Evolutionary conservation across 2,329 filamentous ascomycete species (phyloP).

Genomic region (Aulographum hederae): DNA sequence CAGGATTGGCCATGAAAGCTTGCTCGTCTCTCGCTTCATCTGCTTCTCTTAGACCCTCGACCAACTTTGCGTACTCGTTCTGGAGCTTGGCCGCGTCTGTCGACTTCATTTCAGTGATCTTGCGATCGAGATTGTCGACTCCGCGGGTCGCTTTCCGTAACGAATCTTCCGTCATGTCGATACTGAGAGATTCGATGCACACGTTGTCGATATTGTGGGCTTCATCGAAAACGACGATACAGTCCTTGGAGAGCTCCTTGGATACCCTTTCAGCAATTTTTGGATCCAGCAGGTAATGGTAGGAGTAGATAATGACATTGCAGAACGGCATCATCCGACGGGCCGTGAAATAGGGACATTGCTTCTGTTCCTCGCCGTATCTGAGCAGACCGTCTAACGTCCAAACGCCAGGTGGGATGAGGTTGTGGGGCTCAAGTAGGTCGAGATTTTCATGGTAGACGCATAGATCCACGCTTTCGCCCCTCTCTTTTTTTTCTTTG

Average conservation of each 20-base stretch:
- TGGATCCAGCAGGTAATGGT: slow-evolving; percentile 92
- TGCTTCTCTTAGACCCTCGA: slow-evolving; percentile 74
- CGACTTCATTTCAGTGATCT: slow-evolving; percentile 87
- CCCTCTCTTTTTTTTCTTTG: slow-evolving; percentile 90
- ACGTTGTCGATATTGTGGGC: slow-evolving; percentile 99
- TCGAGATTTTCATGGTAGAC: slow-evolving; percentile 97
- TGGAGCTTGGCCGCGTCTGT: slow-evolving; percentile 89
- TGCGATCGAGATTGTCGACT: slow-evolving; percentile 76
- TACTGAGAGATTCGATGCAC: slow-evolving; percentile 93
- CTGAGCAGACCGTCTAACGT: slow-evolving; percentile 75
- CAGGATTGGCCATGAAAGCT: slow-evolving; percentile 92
- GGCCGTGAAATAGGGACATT: slow-evolving; percentile 94
- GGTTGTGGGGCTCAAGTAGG: slow-evolving; percentile 80
- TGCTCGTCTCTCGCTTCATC: slow-evolving; percentile 86
- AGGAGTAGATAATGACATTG: slow-evolving; percentile 99
- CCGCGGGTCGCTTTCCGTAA: slow-evolving; percentile 78
- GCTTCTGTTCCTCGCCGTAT: slow-evolving; percentile 89
- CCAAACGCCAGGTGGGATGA: slow-evolving; percentile 89
- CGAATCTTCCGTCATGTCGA: slow-evolving; percentile 91
- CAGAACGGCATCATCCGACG: slow-evolving; percentile 98
- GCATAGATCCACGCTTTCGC: slow-evolving; percentile 86
- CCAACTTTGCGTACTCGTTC: slow-evolving; percentile 86
- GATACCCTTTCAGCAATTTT: slow-evolving; percentile 96
- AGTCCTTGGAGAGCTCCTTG: slow-evolving; percentile 90
- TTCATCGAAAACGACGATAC: slow-evolving; percentile 96